Evolutionary conservation across 805 yeast genomes (phyloP).

Genomic region (Barnettozyma sp.): DNA sequence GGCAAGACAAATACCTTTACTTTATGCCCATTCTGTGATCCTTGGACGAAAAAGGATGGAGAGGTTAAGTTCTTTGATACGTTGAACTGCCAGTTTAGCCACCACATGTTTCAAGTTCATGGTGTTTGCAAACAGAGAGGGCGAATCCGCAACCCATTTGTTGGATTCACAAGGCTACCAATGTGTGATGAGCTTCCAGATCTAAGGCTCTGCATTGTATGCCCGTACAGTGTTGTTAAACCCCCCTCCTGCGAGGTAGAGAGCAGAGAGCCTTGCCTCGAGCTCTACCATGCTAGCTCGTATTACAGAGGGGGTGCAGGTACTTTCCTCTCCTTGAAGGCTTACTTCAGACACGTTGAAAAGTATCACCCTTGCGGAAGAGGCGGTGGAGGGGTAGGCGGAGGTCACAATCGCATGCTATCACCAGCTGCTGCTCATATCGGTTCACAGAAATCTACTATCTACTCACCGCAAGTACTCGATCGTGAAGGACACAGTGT

Average conservation of each 20-base stretch:
- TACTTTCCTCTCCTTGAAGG: not conserved
- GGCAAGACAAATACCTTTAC: not conserved
- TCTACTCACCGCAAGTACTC: too few species aligned
- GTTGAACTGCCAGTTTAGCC: constrained; percentile 1
- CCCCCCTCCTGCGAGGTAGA: too few species aligned
- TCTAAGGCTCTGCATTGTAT: not conserved
- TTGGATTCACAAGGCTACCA: not conserved
- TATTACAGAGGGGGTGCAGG: not conserved
- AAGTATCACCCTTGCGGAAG: not conserved
- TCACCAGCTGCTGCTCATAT: too few species aligned
- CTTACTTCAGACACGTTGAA: not conserved
- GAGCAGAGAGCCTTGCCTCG: not conserved
- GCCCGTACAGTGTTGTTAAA: not conserved
- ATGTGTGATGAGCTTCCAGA: not conserved
- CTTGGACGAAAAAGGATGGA: not conserved
- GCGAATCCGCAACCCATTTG: not conserved
- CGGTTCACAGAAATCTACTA: too few species aligned
- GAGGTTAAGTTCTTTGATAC: not conserved
- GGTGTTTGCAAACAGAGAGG: constrained; percentile 1
- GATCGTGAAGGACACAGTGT: not conserved
- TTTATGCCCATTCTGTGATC: constrained; percentile 1
- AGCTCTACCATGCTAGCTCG: not conserved
- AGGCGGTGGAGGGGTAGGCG: not conserved
- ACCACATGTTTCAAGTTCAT: constrained; percentile 1
- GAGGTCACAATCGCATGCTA: too few species aligned